phyloP scores from a whole-genome alignment of 176 grass and related monocot species.

The Oryza glaberrima region DNA sequence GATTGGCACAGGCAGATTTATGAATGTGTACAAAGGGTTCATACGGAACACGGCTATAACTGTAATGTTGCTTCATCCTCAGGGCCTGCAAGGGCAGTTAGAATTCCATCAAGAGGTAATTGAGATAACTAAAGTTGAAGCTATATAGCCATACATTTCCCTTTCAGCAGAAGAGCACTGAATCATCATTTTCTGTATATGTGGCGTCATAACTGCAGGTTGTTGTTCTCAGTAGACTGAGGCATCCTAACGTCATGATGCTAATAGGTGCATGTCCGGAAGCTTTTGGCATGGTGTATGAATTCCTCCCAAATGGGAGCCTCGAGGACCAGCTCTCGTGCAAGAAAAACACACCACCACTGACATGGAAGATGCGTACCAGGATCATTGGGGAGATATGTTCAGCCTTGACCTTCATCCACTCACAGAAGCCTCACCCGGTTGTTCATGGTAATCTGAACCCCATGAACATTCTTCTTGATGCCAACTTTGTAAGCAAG shows the following conservation, averaged over 20 bases:
- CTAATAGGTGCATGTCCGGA: constrained; percentile 75
- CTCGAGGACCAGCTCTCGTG: constrained; percentile 58
- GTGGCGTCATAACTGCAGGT: constrained; percentile 50
- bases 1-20: constrained; percentile 59
- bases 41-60: constrained; percentile 59
- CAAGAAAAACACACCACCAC: constrained; percentile 43
- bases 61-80: constrained; percentile 65
- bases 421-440: constrained; percentile 61
- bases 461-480: constrained; percentile 72
- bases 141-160: background rate
- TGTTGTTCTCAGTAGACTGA: constrained; percentile 53
- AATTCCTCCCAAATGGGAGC: constrained; percentile 84
- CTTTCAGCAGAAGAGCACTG: background rate
- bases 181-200: constrained; percentile 5
- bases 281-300: constrained; percentile 55
- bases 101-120: constrained; percentile 77
- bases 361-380: constrained; percentile 69
- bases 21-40: constrained; percentile 61
- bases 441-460: constrained; percentile 76
- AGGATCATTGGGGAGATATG: constrained; percentile 76
- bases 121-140: background rate
- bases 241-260: constrained; percentile 81
- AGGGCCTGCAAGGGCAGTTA: constrained; percentile 33
- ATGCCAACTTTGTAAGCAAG: constrained; percentile 72
- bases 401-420: constrained; percentile 76